These are phyloP conservation scores for Ilyonectria destructans DNA, from an alignment of 2,329 filamentous ascomycete species.

Conservation along the genomic window DNA sequence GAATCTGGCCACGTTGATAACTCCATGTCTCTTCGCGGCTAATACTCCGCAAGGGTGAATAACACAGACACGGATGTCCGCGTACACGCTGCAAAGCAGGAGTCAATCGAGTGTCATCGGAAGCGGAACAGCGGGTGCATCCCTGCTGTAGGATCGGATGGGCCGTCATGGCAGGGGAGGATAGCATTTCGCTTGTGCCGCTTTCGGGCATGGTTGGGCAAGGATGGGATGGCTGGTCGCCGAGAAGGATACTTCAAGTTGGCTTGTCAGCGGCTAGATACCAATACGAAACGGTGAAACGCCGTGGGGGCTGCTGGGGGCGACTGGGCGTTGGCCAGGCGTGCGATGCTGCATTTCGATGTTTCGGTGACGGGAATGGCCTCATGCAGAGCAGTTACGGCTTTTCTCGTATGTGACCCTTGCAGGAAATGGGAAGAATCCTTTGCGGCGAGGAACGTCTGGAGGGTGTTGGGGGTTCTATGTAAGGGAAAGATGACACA, in stretches of 20 bases:
- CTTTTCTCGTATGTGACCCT: neutral
- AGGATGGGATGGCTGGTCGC: neutral
- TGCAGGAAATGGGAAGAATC: neutral
- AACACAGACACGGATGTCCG: no score
- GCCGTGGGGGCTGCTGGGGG: neutral
- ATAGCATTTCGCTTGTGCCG: neutral
- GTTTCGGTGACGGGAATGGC: constrained; percentile 10
- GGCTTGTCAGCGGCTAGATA: neutral
- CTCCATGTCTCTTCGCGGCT: neutral
- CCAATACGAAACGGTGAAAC: constrained; percentile 3
- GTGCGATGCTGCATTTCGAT: neutral
- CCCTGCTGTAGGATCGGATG: neutral
- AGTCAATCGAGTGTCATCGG: neutral
- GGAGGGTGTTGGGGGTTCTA: neutral
- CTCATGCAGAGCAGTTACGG: neutral
- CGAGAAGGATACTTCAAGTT: neutral
- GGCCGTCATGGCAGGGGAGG: neutral
- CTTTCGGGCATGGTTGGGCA: neutral
- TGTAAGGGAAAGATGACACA: neutral
- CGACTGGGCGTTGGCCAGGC: neutral
- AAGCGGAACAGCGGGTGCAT: neutral
- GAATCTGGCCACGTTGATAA: neutral
- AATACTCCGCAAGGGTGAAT: neutral
- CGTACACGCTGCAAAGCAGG: no score
- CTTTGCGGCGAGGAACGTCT: neutral